Base-by-base conservation (phyloP, 139 green algal species). In the Astrephomene gubernaculifera region DNA sequence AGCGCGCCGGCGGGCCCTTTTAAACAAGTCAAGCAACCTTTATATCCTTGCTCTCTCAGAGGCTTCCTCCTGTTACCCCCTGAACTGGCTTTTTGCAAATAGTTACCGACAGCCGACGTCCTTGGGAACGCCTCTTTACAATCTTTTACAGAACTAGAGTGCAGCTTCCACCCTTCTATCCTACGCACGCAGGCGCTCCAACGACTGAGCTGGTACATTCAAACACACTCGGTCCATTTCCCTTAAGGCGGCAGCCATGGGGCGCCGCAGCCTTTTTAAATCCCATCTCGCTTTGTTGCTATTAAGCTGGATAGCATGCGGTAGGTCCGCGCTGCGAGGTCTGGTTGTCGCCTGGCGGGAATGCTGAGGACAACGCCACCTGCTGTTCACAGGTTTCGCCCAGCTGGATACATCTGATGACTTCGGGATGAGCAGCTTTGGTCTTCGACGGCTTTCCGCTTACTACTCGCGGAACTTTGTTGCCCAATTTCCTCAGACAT, bases 381-480 rank as follows among this genome's bases (percentile, higher is more conserved):
- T 22, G 31, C 10, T 80, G 71, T n/a, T 22, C 14, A 29, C 63
- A 84, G 78, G 78, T 17, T n/a, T 6, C 1, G 78, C 78, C 3
- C 78, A 84, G 61, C 78, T 84, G 9, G 63, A 74, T 63, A 83
- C 61, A 22, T 52, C 60, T 10, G 60, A 73, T 45, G 63, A 83
- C 14, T 72, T 83, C 24, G 76, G 63, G 31, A n/a, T 71, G 1
- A 54, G 78, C 44, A 64, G 43, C 60, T 75, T 39, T 52, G 78
- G 78, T 7, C 43, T 75, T 44, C 43, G 78, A 29, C 41, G 78
- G 31, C 78, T 74, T 14, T 75, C 49, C 5, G 79, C 65, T 1
- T 86, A 67, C n/a, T 86, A 86, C 38, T 8, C 65, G 24, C 70
- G 79, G 7, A 78, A 78, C 35, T 86, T 86, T 21, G 79, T 9